Conservation (phyloP, 1,139 yeast species). For the Lodderomyces elongisporus region DNA sequence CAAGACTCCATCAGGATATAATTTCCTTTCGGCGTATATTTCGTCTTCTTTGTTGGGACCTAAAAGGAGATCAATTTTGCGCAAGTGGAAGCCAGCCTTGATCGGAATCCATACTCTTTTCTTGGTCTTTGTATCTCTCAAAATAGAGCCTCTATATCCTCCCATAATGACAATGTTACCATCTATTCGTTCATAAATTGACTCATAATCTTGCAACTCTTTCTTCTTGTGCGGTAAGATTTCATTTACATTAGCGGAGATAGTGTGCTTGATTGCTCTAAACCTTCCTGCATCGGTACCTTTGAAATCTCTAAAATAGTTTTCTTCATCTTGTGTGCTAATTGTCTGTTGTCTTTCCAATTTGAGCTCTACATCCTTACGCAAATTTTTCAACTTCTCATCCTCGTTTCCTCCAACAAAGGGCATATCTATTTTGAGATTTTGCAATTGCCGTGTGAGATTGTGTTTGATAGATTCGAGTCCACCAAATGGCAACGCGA, state of each 20-base stretch:
- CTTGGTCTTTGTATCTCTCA: slow-evolving; percentile 59
- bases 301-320: slow-evolving; percentile 48
- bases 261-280: slow-evolving; percentile 61
- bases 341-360: slow-evolving; percentile 55
- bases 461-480: slow-evolving; percentile 18
- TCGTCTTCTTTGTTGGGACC: slow-evolving; percentile 72
- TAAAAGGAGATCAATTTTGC: slow-evolving; percentile 61
- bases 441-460: slow-evolving; percentile 9
- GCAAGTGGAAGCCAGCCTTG: slow-evolving; percentile 74
- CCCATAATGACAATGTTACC: slow-evolving; percentile 82
- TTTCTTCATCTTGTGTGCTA: slow-evolving; percentile 60
- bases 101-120: slow-evolving; percentile 83
- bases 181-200: slow-evolving; percentile 42
- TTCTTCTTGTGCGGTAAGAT: slow-evolving; percentile 28
- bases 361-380: slow-evolving; percentile 38
- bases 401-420: slow-evolving; percentile 16
- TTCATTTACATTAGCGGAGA: slow-evolving; percentile 41
- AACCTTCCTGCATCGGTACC: slow-evolving; percentile 64
- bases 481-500: slow-evolving; percentile 37
- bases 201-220: slow-evolving; percentile 25
- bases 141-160: slow-evolving; percentile 83
- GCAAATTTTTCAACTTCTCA: slow-evolving; percentile 16
- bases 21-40: slow-evolving; percentile 39
- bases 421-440: slow-evolving; percentile 17
- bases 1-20: slow-evolving; percentile 73